Conservation (phyloP, 441 rosid species). For the Capsella rubella region DNA sequence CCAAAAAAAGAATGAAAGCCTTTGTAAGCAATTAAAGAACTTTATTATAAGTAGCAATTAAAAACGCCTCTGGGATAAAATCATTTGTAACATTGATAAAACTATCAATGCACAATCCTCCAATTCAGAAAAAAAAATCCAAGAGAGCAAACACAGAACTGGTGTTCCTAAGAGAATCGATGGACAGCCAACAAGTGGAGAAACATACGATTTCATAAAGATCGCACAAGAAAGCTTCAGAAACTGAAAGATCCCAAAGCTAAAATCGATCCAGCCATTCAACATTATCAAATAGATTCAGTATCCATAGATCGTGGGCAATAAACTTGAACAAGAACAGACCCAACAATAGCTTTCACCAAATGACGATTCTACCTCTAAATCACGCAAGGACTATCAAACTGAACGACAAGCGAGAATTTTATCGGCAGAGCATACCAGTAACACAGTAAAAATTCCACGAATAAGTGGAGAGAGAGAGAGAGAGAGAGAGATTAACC, state of each 20-base stretch:
- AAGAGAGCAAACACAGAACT: neutral
- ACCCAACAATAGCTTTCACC: neutral
- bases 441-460: neutral
- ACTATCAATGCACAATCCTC: neutral
- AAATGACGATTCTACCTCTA: conserved; percentile 10
- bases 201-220: conserved; percentile 3
- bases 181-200: neutral
- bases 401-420: conserved; percentile 4
- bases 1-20: neutral
- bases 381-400: conserved; percentile 6
- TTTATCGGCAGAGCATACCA: conserved; percentile 9
- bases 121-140: conserved; percentile 1
- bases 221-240: neutral
- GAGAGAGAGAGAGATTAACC: conserved; percentile 19
- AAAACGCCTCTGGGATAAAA: neutral
- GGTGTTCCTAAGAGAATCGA: neutral
- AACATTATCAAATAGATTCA: neutral
- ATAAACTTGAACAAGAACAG: neutral
- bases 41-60: neutral
- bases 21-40: neutral
- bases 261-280: conserved; percentile 8
- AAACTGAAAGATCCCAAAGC: neutral
- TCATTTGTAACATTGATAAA: neutral
- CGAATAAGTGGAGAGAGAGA: neutral
- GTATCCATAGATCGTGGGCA: conserved; percentile 13